phyloP scores from a whole-genome alignment of 2,329 filamentous ascomycete genomes.

The Lachnellula cervina region DNA sequence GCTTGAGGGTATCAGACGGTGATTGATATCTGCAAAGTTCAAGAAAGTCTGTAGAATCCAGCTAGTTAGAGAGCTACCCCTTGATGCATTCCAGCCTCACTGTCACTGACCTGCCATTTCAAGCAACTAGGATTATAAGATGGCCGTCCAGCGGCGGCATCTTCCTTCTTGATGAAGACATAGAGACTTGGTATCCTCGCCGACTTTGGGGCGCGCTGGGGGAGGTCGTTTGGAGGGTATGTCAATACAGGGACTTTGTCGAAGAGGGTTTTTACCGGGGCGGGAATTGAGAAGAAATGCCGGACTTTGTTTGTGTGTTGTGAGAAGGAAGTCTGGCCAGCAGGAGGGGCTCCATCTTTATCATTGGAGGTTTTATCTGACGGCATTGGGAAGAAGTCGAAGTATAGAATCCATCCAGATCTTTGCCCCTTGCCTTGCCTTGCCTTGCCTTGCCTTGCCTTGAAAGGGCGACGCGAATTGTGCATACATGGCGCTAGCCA shows the following conservation, averaged over 20 bases:
- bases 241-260: conserved; percentile 74
- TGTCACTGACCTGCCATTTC: conserved; percentile 80
- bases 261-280: conserved; percentile 77
- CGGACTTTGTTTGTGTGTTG: conserved; percentile 15
- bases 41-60: conserved; percentile 64
- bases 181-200: conserved; percentile 57
- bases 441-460: no score
- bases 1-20: conserved; percentile 65
- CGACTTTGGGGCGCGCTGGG: conserved; percentile 51
- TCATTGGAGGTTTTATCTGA: conserved; percentile 6
- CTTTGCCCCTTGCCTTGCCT: neutral
- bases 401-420: neutral
- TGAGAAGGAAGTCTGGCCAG: conserved; percentile 13
- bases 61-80: conserved; percentile 7
- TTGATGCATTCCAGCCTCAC: conserved; percentile 26
- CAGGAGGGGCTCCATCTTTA: conserved; percentile 2
- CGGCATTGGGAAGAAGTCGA: conserved; percentile 11
- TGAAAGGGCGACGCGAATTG: neutral
- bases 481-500: neutral
- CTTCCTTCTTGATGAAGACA: conserved; percentile 67
- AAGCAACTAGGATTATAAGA: conserved; percentile 91
- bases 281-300: conserved; percentile 48
- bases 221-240: conserved; percentile 71
- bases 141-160: conserved; percentile 55
- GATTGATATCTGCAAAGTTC: conserved; percentile 66